Evolutionary conservation across 1,284 basidiomycete genomes (phyloP), one percentile per base, ranked within the genome.

Genomic region (Cutaneotrichosporon cutaneum): DNA sequence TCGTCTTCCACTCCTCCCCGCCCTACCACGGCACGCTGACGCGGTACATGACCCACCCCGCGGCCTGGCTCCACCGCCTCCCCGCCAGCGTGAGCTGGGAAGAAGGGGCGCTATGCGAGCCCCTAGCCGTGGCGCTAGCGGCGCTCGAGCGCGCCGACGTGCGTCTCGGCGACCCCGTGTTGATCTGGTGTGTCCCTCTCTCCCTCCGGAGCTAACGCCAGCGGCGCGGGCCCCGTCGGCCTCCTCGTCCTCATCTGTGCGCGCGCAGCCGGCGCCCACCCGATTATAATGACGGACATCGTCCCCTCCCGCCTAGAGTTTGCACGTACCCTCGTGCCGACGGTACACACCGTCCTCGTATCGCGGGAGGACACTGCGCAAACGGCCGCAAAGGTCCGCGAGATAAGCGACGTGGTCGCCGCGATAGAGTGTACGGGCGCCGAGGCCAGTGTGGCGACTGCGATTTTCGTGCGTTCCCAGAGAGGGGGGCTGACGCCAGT

Each of bases 391-490:
- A 69, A 71, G 64, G 71, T 81, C 54, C 74, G 77, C 57, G 61
- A 68, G 22, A 70, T 66, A 1, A 75, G 77, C 10, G 42, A 53
- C 48, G 57, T 80, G 14, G 58, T 58, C 21, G 59, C 78, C 11
- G 79, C 78, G 0, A 36, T 80, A 56, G 78, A 80, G 54, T 80
- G 78, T 66, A 94, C 91, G 57, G 93, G 93, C 21, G 90, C 92
- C 27, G 91, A 94, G 77, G 86, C 86, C 36, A 90, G 88, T 14
- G 89, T 95, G 67, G 87, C 90, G 72, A 89, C 90, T 27, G 90
- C 85, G 2, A 83, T 92, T 64, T 85, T 84, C 69, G 81, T 92
- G 68, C 72, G 77, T 77, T 8, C 18, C 21, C 11, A 13, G 14
- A 14, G 14, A 32, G 2, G 2, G 8, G 30, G 35, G 50, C 63